A percentile compares a stretch with the other conserved stretches of the same genome.
Conservation (phyloP, 345 rosid genomes). For the Boechera divaricarpa region DNA sequence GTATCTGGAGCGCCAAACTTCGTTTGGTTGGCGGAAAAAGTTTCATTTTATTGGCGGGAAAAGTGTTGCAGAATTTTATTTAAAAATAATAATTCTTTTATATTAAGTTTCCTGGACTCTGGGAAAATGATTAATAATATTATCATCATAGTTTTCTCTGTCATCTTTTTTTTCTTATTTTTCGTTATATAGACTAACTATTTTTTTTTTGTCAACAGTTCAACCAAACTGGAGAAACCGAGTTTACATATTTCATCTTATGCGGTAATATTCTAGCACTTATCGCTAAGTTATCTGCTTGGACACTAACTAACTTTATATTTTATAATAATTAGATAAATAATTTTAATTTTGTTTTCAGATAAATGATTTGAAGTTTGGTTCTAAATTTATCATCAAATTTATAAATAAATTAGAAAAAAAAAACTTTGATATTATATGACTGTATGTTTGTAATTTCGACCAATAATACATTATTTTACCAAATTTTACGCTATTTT, state of each 20-base stretch:
- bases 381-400: background rate
- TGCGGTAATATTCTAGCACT: too few relatives aligned
- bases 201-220: too few relatives aligned
- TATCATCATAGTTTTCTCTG: background rate
- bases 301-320: background rate
- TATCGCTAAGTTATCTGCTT: too few relatives aligned
- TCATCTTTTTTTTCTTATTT: background rate
- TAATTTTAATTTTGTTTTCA: background rate
- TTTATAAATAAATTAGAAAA: too few relatives aligned
- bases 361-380: background rate
- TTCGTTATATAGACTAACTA: background rate
- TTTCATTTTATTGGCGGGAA: slow-evolving; percentile 42
- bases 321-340: background rate
- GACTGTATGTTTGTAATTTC: too few relatives aligned
- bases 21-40: slow-evolving; percentile 44
- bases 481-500: background rate
- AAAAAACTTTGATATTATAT: too few relatives aligned
- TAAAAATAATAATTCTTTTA: background rate
- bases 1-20: background rate
- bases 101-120: background rate
- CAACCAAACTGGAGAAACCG: too few relatives aligned
- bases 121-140: background rate
- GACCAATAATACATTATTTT: too few relatives aligned
- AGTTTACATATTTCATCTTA: too few relatives aligned
- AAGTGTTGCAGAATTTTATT: background rate